Base-by-base conservation (phyloP, 202 grass and related monocot species). In the Cymbopogon flexuosus region DNA sequence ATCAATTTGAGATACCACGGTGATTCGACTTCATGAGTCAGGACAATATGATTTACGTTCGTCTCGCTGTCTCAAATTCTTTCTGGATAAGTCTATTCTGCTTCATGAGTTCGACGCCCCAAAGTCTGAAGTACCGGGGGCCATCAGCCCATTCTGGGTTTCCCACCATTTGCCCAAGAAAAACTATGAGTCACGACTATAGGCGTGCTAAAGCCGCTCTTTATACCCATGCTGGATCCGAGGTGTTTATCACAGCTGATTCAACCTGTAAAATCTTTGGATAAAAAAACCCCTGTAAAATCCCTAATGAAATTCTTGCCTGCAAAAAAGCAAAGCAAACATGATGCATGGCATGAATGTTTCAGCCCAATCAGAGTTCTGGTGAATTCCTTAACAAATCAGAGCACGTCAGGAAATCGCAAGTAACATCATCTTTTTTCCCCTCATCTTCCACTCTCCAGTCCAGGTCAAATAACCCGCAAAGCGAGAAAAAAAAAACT, bases 381-480 rank as follows among this genome's bases (percentile, higher is more conserved):
- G 47, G 10, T 27, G 11, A 69, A 75, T 19, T 27, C 16, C 18
- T 69, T 58, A 18, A 24, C 30, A 45, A 83, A 72, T 6, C 22
- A 79, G 43, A 27, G 34, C 24, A 30, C 69, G 63, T 33, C 2
- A 46, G 23, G 37, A 1, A 18, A 59, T 72, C 29, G 6, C 42
- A 73, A 19, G 58, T 60, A 31, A 5, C 5, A 76, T 0, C 14
- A 84, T 80, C 45, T 65, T 21, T 39, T 81, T 15, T 15, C 11
- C 56, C 10, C 19, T 62, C 68, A 35, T 67, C 72, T 24, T 60
- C 43, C 29, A 64, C 42, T 59, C 66, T 77, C 60, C 68, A 6
- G 62, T 77, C 49, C 47, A 9, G 40, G 51, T 63, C 22, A 84
- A 59, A 79, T 10, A 47, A 72, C 61, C 81, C 74, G 72, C 65